Percentiles rank a stretch among this genome's conserved stretches.
These are phyloP conservation scores for Fomitopsis palustris DNA, from an alignment of 1,284 basidiomycete species.

Conservation along the genomic window DNA sequence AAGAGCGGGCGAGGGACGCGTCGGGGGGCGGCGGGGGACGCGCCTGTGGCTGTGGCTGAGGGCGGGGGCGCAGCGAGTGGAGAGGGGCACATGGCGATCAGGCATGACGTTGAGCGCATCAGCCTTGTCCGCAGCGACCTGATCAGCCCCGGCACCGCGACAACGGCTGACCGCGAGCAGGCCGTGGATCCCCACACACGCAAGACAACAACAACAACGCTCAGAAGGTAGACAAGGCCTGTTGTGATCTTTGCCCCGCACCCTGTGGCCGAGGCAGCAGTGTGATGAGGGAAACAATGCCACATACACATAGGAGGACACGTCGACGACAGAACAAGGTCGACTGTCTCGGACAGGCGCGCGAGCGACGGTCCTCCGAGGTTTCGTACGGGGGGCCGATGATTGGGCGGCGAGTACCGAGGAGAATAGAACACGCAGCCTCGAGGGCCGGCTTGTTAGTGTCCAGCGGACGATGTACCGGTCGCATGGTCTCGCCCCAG, in stretches of 20 bases:
- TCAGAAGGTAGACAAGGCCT: background rate
- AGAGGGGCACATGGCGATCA: slow-evolving; percentile 13
- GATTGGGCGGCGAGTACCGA: background rate
- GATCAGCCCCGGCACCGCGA: background rate
- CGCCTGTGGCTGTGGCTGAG: slow-evolving; percentile 20
- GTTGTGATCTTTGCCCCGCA: background rate
- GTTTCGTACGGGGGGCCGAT: background rate
- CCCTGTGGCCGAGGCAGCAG: background rate
- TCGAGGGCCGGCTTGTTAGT: background rate
- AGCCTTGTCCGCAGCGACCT: slow-evolving; percentile 3
- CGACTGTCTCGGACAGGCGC: background rate
- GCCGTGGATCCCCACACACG: too few relatives aligned
- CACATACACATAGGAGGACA: background rate
- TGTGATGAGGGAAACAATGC: background rate
- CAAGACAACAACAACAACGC: background rate
- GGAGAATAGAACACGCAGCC: background rate
- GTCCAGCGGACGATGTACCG: background rate
- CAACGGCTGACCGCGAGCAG: background rate
- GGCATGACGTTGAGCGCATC: slow-evolving; percentile 17
- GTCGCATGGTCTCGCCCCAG: background rate
- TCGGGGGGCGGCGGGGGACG: slow-evolving; percentile 5
- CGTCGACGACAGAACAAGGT: background rate
- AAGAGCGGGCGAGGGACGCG: background rate
- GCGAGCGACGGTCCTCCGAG: background rate
- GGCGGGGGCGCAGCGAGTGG: slow-evolving; percentile 2